phyloP scores from a whole-genome alignment of 257 asterid genomes.

The Fraxinus americana region DNA sequence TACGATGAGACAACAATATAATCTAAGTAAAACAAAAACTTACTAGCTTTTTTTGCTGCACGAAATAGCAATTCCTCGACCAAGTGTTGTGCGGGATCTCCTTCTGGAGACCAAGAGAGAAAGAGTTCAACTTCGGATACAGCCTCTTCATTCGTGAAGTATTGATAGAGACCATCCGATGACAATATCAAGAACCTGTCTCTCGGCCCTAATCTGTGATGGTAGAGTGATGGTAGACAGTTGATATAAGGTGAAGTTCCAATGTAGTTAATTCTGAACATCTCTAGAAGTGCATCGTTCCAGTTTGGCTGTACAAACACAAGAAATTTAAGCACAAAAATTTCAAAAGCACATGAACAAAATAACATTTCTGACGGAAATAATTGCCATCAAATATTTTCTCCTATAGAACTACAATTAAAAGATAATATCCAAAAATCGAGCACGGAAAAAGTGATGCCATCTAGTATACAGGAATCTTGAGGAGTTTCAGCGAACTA shows the following conservation, averaged over 20 bases:
- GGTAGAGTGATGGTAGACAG: conserved; percentile 77
- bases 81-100: conserved; percentile 97
- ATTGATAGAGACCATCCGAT: conserved; percentile 91
- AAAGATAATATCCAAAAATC: not conserved
- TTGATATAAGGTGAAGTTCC: conserved; percentile 73
- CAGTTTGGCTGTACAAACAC: conserved; percentile 77
- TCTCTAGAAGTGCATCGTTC: conserved; percentile 84
- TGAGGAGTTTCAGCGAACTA: not conserved
- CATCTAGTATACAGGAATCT: not conserved
- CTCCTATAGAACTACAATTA: not conserved
- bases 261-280: conserved; percentile 76
- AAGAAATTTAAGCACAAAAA: conserved; percentile 19
- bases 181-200: conserved; percentile 81
- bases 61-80: conserved; percentile 88
- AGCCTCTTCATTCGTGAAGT: conserved; percentile 96
- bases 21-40: conserved; percentile 5
- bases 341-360: not conserved
- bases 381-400: not conserved
- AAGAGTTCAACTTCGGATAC: conserved; percentile 83
- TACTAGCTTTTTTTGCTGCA: conserved; percentile 94
- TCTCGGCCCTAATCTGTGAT: conserved; percentile 66
- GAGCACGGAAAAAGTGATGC: not conserved
- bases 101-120: conserved; percentile 89
- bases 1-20: not conserved
- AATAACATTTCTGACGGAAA: not conserved